A percentile compares a stretch with the other conserved stretches of the same genome.
These are phyloP conservation scores for Thelonectria rubi DNA, from an alignment of 2,329 filamentous ascomycete species.

Conservation along the genomic window DNA sequence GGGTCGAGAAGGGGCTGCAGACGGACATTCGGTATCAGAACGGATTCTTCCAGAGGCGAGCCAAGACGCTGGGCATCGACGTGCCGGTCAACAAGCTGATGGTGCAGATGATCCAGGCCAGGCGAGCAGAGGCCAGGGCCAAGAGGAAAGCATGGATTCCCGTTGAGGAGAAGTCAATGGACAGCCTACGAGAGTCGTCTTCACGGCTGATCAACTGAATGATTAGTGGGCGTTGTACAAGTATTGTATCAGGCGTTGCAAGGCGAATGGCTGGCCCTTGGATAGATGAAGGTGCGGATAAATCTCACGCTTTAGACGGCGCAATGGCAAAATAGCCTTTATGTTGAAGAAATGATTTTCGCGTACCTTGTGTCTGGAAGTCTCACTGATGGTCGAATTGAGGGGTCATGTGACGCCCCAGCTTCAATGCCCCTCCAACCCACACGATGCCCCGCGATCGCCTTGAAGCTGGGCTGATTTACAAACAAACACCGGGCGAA, in stretches of 20 bases:
- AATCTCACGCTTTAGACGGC: conserved; percentile 7
- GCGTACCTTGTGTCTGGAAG: too few relatives aligned
- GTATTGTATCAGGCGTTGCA: conserved; percentile 14
- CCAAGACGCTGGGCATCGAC: conserved; percentile 75
- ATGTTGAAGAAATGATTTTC: background rate
- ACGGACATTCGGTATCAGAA: conserved; percentile 89
- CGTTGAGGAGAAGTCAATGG: conserved; percentile 48
- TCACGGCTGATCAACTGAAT: conserved; percentile 22
- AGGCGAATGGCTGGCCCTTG: conserved; percentile 2
- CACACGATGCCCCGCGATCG: conserved; percentile 32
- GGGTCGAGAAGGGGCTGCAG: conserved; percentile 66
- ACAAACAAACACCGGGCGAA: conserved; percentile 15
- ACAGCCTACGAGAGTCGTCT: conserved; percentile 28
- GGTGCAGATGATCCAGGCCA: conserved; percentile 77
- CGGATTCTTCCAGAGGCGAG: conserved; percentile 83
- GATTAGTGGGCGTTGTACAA: conserved; percentile 27
- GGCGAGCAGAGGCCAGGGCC: conserved; percentile 53
- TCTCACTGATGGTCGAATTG: background rate
- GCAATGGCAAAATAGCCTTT: background rate
- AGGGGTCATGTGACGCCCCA: conserved; percentile 35
- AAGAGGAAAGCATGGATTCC: conserved; percentile 47
- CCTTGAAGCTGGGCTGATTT: conserved; percentile 34
- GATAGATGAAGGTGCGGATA: background rate
- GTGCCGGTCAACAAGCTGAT: conserved; percentile 79
- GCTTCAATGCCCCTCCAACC: conserved; percentile 39